Evolutionary conservation across 495 filamentous ascomycete species (phyloP), one percentile per base, ranked within the genome.

Genomic region (Penicillium cosmopolitanum): DNA sequence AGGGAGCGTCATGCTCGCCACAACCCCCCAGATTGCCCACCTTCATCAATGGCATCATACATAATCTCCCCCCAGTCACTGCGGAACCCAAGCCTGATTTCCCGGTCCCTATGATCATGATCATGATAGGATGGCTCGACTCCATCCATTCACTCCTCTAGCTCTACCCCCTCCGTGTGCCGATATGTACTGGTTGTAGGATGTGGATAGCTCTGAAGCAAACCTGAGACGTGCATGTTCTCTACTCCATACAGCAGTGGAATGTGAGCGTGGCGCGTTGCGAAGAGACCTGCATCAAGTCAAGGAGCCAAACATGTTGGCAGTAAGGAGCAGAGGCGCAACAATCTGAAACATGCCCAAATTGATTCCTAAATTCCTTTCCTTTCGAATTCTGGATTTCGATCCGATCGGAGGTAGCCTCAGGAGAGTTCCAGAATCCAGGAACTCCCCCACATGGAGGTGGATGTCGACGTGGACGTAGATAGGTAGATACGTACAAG

Each of bases 261-360:
- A 56, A 56, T 56, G 55, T 57, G 47, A 21, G 25, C 35, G 53
- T 40, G n/a, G 40, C 40, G n/a, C 10, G 15, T 15, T 42, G 38
- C 15, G 15, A 9, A 42, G 15, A 42, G 38, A 42, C 12, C 11
- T 42, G 11, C 40, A n/a, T 43, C 35, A 11, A 38, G 8, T 11
- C 11, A 28, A 38, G n/a, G 40, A n/a, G 40, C 8, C 40, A 43
- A n/a, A 43, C 40, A 43, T 43, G 13, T n/a, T 43, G 40, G 13
- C 40, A 15, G 40, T 9, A 43, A 43, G 40, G 40, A 43, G 25
- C 2, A 28, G 35, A 38, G 35, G 35, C 13, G 10, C 35, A 28
- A 28, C 4, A 28, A 38, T 38, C 13, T 38, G 35, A 38, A 38
- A 38, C 35, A 38, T 11, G 13, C 25, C 25, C 1, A 28, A 7